Evolutionary conservation across 345 rosid species (phyloP), one percentile per base, ranked within the genome.

Genomic region (Eucalyptus curtisii): DNA sequence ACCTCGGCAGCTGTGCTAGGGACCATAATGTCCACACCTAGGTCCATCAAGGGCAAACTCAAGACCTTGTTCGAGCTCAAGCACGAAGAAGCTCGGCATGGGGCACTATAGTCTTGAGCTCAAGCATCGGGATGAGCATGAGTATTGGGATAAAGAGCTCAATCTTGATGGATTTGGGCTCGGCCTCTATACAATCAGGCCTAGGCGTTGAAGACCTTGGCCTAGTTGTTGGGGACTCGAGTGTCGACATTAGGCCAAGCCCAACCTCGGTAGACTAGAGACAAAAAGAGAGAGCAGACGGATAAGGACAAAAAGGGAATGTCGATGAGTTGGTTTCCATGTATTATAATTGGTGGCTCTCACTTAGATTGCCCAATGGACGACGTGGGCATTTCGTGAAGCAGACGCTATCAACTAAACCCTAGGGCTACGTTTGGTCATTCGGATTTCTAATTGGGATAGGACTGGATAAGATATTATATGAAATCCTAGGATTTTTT

Each of bases 1-100:
- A 57, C 25, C n/a, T 57, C 6, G 3, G 7, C 14, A 11, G 5
- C 13, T 1, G 2, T 57, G 64, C n/a, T 57, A 2, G 30, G n/a
- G 64, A 25, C 14, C n/a, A 2, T 25, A 2, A 3, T 12, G 7
- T 57, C 13, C 3, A 27, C n/a, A 12, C n/a, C 14, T 10, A 1
- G n/a, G 14, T 57, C 64, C 64, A 25, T 57, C n/a, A 27, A 57
- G n/a, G 64, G 14, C 64, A 57, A 57, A 57, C 14, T 12, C n/a
- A 10, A 11, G 14, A 57, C 64, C 64, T 57, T 57, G 10, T 8
- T 52, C 10, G 10, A 52, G 57, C 57, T 20, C 57, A 52, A 52
- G 57, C 25, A 52, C 4, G 10, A 25, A 9, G 10, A 52, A 19
- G 57, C 57, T 52, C 10, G 2, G 10, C 57, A 52, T 2, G 4